Evolutionary conservation across 352 stramenopile genomes (phyloP).

Genomic region (Pythium pyrilobum): DNA sequence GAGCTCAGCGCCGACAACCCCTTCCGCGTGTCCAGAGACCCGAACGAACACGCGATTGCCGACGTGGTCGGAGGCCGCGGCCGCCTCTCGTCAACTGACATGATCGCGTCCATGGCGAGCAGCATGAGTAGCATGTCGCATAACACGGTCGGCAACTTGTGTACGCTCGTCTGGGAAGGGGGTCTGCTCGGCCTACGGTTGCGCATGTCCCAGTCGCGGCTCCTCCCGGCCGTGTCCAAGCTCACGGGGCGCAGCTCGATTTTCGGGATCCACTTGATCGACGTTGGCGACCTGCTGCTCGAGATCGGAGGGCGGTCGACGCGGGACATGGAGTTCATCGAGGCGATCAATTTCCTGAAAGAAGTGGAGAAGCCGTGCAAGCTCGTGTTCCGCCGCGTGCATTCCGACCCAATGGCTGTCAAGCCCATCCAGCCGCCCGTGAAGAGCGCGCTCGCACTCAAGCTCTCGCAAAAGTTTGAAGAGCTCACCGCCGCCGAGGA

Average conservation of each 20-base stretch:
- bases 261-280: conserved; percentile 79
- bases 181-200: conserved; percentile 68
- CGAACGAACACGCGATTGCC: conserved; percentile 50
- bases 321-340: conserved; percentile 78
- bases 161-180: conserved; percentile 80
- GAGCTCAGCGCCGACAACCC: conserved; percentile 20
- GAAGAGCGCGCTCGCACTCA: conserved; percentile 62
- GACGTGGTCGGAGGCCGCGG: conserved; percentile 57
- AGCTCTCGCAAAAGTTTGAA: conserved; percentile 71
- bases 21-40: conserved; percentile 29
- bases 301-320: conserved; percentile 65
- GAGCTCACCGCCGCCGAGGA: conserved; percentile 64
- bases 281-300: conserved; percentile 77
- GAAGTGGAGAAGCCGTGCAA: conserved; percentile 71
- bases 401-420: conserved; percentile 70
- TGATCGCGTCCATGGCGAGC: conserved; percentile 58
- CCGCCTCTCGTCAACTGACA: conserved; percentile 64
- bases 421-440: conserved; percentile 70
- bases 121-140: conserved; percentile 60
- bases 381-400: conserved; percentile 66
- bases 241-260: conserved; percentile 83
- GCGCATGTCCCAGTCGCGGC: conserved; percentile 74
- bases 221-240: conserved; percentile 80
- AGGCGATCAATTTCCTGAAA: conserved; percentile 81
- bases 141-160: conserved; percentile 56